These are phyloP conservation scores for Rhodotorula sp. DNA, from an alignment of 1,284 basidiomycete genomes.

Conservation along the genomic window DNA sequence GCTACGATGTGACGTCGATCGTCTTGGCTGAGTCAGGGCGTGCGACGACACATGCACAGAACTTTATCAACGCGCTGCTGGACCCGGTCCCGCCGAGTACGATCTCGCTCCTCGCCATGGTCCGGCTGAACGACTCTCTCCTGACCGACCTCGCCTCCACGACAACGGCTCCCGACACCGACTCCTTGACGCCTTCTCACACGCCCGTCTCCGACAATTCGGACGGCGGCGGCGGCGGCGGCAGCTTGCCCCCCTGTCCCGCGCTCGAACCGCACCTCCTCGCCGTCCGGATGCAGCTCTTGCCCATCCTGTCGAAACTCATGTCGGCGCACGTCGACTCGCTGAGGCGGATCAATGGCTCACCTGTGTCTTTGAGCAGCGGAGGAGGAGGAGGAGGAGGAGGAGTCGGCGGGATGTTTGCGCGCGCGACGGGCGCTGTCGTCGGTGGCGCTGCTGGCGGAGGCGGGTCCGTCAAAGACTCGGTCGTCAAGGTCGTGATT, in stretches of 20 bases:
- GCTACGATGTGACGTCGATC: neutral
- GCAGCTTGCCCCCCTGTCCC: conserved; percentile 60
- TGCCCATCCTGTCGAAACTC: conserved; percentile 84
- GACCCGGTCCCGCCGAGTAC: conserved; percentile 61
- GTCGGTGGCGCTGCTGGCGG: conserved; percentile 56
- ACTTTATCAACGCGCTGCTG: conserved; percentile 65
- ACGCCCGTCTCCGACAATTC: neutral
- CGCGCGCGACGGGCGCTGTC: conserved; percentile 53
- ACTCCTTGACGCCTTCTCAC: conserved; percentile 56
- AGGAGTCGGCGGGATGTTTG: conserved; percentile 51
- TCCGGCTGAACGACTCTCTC: conserved; percentile 77
- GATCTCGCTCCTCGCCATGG: conserved; percentile 77
- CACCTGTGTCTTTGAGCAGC: conserved; percentile 48
- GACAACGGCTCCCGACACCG: conserved; percentile 70
- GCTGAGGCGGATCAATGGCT: conserved; percentile 67
- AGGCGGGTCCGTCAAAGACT: conserved; percentile 59
- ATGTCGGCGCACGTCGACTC: conserved; percentile 80
- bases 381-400: conserved; percentile 42
- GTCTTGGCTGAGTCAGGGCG: too few species aligned
- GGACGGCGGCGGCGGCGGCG: too few species aligned
- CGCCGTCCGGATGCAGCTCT: conserved; percentile 73
- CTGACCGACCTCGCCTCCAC: conserved; percentile 56
- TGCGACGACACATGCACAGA: conserved; percentile 52
- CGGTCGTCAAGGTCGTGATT: conserved; percentile 60
- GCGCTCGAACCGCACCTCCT: conserved; percentile 78